These are phyloP conservation scores for Plantago major DNA, from an alignment of 257 asterid species.

Conservation along the genomic window DNA sequence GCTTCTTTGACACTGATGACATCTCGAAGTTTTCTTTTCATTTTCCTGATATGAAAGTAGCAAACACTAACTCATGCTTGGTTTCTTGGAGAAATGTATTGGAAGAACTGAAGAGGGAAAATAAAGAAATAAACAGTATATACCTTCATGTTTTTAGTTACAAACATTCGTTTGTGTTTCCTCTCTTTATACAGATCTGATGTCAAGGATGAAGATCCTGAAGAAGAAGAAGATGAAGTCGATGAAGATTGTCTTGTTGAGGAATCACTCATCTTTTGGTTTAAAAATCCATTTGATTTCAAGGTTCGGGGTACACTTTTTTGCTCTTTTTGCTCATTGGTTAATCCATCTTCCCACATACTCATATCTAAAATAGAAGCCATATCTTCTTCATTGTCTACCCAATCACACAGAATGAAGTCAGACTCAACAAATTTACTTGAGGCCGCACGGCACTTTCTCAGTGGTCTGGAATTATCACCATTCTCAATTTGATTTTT, in stretches of 20 bases:
- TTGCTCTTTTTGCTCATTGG: constrained; percentile 14
- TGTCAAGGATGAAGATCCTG: constrained; percentile 37
- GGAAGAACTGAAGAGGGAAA: not conserved
- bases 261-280: constrained; percentile 19
- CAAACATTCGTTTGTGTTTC: constrained; percentile 26
- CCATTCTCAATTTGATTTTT: constrained; percentile 23
- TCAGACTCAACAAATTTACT: constrained; percentile 33
- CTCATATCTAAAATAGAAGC: constrained; percentile 20
- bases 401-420: constrained; percentile 41
- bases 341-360: constrained; percentile 17
- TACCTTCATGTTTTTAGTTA: constrained; percentile 36
- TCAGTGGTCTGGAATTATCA: constrained; percentile 31
- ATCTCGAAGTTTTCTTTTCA: constrained; percentile 3
- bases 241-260: constrained; percentile 22
- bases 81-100: constrained; percentile 1
- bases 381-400: constrained; percentile 54
- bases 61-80: constrained; percentile 10
- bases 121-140: constrained; percentile 15
- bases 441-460: constrained; percentile 36
- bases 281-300: constrained; percentile 20
- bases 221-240: constrained; percentile 26
- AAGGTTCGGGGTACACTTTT: constrained; percentile 17
- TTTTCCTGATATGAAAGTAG: constrained; percentile 9
- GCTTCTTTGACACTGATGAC: constrained; percentile 9
- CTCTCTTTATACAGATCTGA: constrained; percentile 29